Evolutionary conservation across 306 rosid species (phyloP), one percentile per base, ranked within the genome.

Genomic region (Vigna angularis): DNA sequence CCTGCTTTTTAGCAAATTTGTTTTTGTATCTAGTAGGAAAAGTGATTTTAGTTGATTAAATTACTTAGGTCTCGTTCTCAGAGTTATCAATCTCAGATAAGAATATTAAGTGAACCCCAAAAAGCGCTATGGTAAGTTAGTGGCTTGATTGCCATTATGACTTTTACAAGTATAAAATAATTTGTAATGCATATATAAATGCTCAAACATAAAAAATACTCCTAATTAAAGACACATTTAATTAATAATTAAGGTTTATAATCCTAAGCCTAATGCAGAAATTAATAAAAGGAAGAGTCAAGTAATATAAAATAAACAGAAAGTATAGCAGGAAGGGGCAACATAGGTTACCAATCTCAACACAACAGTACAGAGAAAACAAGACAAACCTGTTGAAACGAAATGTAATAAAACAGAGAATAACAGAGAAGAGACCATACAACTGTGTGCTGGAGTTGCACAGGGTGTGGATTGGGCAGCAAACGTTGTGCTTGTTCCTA

Each of bases 31-130:
- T 6, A 63, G 14, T 30, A 6, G 42, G 65, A 53, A 74, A 73
- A 48, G 15, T 65, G 78, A 24, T 70, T 40, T 40, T 79, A n/a
- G 24, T 85, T 79, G 26, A 75, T 74, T 50, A 44, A 6, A 75
- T 69, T 59, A 44, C 71, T 9, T 57, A 73, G 66, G 47, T 50
- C 49, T 13, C 49, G 9, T 61, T 17, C 30, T 22, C 73, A 2
- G 7, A 61, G 44, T 61, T 28, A 59, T 14, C 11, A 59, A 59
- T 59, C 40, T 13, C 7, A 4, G 4, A 28, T 59, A 13, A 59
- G 9, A 12, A 13, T 2, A 1, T 0, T 9, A 34, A 59, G 18
- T 28, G 17, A 5, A 28, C 20, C 66, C 38, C 6, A 15, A 61
- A 42, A 28, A 61, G 66, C 20, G 13, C 44, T 2, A 7, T 61